phyloP scores from a whole-genome alignment of 169 alveolate species.

The Plasmodium malariae region DNA sequence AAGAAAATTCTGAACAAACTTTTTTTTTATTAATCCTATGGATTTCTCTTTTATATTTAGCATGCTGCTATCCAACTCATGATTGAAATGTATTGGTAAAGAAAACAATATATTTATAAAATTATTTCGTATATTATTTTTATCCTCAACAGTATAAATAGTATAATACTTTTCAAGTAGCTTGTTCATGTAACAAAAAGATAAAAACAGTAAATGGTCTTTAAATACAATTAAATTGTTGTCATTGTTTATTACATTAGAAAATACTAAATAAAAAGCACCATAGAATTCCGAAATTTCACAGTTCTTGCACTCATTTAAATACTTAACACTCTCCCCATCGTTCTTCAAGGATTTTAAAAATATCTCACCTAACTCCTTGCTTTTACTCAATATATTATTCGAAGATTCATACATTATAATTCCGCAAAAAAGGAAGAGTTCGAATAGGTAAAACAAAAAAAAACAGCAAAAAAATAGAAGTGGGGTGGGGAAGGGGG shows the following conservation, averaged over 20 bases:
- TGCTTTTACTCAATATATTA: constrained; percentile 21
- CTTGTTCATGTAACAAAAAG: constrained; percentile 62
- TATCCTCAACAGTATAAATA: constrained; percentile 27
- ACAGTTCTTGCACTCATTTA: constrained; percentile 52
- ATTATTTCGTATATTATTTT: constrained; percentile 32
- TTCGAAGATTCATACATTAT: neutral
- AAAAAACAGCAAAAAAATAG: too few relatives aligned
- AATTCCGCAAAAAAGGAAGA: neutral
- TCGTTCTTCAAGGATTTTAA: constrained; percentile 42
- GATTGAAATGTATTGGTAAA: constrained; percentile 18
- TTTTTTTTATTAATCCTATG: constrained; percentile 14
- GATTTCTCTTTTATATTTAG: constrained; percentile 38
- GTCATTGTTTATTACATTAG: constrained; percentile 20
- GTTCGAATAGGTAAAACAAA: too few relatives aligned
- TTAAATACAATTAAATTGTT: neutral
- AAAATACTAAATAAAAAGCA: constrained; percentile 23
- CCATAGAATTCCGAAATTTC: constrained; percentile 47
- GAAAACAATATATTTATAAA: constrained; percentile 44
- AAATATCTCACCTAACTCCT: constrained; percentile 38
- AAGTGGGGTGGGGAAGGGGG: too few relatives aligned
- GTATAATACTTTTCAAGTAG: constrained; percentile 24
- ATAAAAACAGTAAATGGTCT: constrained; percentile 39
- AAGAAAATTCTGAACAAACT: constrained; percentile 6
- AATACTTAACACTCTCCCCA: constrained; percentile 22
- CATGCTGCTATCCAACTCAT: constrained; percentile 12